These are phyloP conservation scores for Stemphylium lycopersici DNA, from an alignment of 2,329 filamentous ascomycete genomes.

Conservation along the genomic window DNA sequence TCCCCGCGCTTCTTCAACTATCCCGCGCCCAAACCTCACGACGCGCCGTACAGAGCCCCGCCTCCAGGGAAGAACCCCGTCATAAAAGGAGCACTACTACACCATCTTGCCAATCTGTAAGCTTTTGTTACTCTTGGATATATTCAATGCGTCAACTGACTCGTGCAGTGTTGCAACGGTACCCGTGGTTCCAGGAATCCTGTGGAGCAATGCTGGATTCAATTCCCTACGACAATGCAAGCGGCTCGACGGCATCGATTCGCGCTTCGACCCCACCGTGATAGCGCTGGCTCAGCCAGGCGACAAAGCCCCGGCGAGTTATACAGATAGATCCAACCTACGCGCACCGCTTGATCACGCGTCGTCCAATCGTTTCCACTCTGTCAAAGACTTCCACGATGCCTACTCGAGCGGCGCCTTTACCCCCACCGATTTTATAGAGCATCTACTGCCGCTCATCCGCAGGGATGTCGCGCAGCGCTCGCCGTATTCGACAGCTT, in stretches of 20 bases:
- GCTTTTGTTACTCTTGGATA: constrained; percentile 24
- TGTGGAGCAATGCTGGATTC: constrained; percentile 77
- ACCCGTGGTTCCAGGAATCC: constrained; percentile 65
- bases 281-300: constrained; percentile 49
- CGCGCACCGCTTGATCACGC: constrained; percentile 25
- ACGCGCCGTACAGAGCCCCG: constrained; percentile 44
- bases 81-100: constrained; percentile 69
- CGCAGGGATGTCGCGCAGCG: constrained; percentile 61
- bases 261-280: constrained; percentile 64
- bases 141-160: constrained; percentile 13
- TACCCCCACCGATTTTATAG: constrained; percentile 74
- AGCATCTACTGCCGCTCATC: constrained; percentile 74
- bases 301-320: constrained; percentile 24
- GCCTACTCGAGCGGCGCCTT: constrained; percentile 72
- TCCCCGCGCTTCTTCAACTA: constrained; percentile 43
- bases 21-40: constrained; percentile 38
- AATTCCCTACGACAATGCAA: constrained; percentile 61
- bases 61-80: constrained; percentile 66
- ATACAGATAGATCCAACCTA: constrained; percentile 26
- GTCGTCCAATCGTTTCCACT: constrained; percentile 50
- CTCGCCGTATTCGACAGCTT: constrained; percentile 72
- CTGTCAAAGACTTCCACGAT: constrained; percentile 76
- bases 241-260: constrained; percentile 60
- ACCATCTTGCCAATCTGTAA: constrained; percentile 67
- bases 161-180: constrained; percentile 63